Conservation (phyloP, 2,329 filamentous ascomycete species). For the Ophiostoma sp. region DNA sequence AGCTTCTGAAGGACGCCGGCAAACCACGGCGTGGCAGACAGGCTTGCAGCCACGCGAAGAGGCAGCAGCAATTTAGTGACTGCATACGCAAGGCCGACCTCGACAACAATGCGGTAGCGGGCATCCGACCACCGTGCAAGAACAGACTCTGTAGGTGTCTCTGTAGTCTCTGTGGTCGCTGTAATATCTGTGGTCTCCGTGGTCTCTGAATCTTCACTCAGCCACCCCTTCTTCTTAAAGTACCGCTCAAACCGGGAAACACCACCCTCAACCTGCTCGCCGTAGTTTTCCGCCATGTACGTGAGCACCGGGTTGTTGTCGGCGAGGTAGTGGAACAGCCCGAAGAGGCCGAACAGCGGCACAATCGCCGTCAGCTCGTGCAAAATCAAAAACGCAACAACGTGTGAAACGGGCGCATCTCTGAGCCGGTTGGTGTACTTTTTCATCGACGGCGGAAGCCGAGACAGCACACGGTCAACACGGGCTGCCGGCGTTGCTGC, state of each 20-base stretch:
- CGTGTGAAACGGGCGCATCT: slow-evolving; percentile 72
- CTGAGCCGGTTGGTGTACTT: slow-evolving; percentile 65
- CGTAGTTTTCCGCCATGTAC: slow-evolving; percentile 48
- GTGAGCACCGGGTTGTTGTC: slow-evolving; percentile 57
- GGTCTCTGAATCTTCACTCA: slow-evolving; percentile 45
- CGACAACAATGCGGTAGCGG: slow-evolving; percentile 55
- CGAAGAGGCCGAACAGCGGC: slow-evolving; percentile 69
- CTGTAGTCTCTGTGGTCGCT: slow-evolving; percentile 26
- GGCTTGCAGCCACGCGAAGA: slow-evolving; percentile 66
- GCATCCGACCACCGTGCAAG: slow-evolving; percentile 39
- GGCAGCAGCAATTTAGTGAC: slow-evolving; percentile 83
- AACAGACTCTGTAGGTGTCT: slow-evolving; percentile 30
- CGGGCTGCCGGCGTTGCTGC: not conserved
- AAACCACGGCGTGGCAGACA: slow-evolving; percentile 92
- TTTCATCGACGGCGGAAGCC: slow-evolving; percentile 62
- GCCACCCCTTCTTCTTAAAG: slow-evolving; percentile 75
- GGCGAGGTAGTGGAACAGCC: slow-evolving; percentile 64
- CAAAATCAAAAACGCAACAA: slow-evolving; percentile 79
- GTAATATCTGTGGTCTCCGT: slow-evolving; percentile 29
- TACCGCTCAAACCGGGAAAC: slow-evolving; percentile 72
- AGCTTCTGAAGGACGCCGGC: slow-evolving; percentile 57
- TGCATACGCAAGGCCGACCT: slow-evolving; percentile 83
- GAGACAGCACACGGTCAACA: slow-evolving; percentile 44
- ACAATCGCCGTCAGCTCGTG: slow-evolving; percentile 88
- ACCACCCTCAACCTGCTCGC: slow-evolving; percentile 52